Evolutionary conservation across 2,329 filamentous ascomycete genomes (phyloP).

Genomic region (Colletotrichum tofieldiae): DNA sequence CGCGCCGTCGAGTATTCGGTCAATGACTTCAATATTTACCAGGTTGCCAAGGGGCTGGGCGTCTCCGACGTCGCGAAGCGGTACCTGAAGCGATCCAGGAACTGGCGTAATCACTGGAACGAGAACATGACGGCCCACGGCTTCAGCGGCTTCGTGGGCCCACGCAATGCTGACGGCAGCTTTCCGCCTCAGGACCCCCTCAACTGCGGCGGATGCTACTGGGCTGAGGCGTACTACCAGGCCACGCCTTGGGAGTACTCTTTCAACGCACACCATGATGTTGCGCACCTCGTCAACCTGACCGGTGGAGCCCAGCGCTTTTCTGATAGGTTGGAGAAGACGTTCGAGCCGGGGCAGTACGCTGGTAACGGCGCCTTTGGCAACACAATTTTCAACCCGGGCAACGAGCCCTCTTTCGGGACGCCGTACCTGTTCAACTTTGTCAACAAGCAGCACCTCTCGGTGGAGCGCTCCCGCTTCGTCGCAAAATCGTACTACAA

Average conservation of each 20-base stretch:
- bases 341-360: constrained; percentile 69
- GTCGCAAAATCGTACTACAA: constrained; percentile 74
- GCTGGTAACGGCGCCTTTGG: constrained; percentile 60
- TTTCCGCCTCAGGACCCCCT: constrained; percentile 71
- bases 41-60: constrained; percentile 74
- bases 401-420: constrained; percentile 78
- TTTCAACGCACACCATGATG: constrained; percentile 79
- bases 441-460: constrained; percentile 73
- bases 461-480: constrained; percentile 70
- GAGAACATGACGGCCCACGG: constrained; percentile 68
- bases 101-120: constrained; percentile 84
- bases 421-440: constrained; percentile 81
- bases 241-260: constrained; percentile 76
- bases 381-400: constrained; percentile 76
- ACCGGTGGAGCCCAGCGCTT: constrained; percentile 71
- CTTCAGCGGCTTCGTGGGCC: constrained; percentile 78
- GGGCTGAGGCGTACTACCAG: constrained; percentile 72
- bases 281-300: constrained; percentile 67
- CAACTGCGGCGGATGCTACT: constrained; percentile 76
- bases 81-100: constrained; percentile 75
- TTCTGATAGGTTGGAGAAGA: constrained; percentile 70
- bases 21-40: constrained; percentile 79
- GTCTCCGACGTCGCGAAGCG: constrained; percentile 66
- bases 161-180: constrained; percentile 64
- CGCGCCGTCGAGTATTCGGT: constrained; percentile 77